Evolutionary conservation across 2,329 filamentous ascomycete genomes (phyloP).

Genomic region (Onygenales sp.): DNA sequence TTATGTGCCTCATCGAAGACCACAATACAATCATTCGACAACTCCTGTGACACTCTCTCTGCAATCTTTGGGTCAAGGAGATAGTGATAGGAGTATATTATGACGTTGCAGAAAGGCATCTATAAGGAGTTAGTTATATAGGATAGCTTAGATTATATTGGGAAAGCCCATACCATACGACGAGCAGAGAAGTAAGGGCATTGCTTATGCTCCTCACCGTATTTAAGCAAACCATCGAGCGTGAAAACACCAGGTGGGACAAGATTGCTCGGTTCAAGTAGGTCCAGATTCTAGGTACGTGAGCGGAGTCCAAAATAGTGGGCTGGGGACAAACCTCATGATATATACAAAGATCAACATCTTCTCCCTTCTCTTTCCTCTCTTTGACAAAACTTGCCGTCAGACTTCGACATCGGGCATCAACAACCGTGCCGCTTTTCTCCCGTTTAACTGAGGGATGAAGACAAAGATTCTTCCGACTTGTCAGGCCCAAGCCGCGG

Average conservation of each 20-base stretch:
- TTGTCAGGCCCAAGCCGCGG: conserved; percentile 80
- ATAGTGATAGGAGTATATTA: conserved; percentile 99
- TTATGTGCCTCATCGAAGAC: conserved; percentile 99
- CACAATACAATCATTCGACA: conserved; percentile 96
- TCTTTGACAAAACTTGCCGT: conserved; percentile 97
- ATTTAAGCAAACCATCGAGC: conserved; percentile 75
- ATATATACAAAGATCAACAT: conserved; percentile 89
- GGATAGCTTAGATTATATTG: neutral
- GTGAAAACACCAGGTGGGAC: conserved; percentile 95
- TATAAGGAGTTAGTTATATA: conserved; percentile 28
- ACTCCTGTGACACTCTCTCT: conserved; percentile 84
- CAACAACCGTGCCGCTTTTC: conserved; percentile 88
- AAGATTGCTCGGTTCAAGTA: conserved; percentile 88
- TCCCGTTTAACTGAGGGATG: conserved; percentile 94
- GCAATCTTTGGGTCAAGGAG: conserved; percentile 96
- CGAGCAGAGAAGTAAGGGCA: conserved; percentile 95
- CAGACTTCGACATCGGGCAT: conserved; percentile 88
- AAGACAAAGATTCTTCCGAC: conserved; percentile 92
- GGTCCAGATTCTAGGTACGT: conserved; percentile 65
- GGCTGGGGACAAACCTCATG: conserved; percentile 58
- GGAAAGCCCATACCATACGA: conserved; percentile 62
- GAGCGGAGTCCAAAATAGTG: conserved; percentile 10
- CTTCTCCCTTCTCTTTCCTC: conserved; percentile 90
- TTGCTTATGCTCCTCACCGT: conserved; percentile 92
- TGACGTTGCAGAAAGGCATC: conserved; percentile 99